A percentile compares a stretch with the other conserved stretches of the same genome.
Evolutionary conservation across 441 rosid genomes (phyloP).

Genomic region (Viola pubescens): DNA sequence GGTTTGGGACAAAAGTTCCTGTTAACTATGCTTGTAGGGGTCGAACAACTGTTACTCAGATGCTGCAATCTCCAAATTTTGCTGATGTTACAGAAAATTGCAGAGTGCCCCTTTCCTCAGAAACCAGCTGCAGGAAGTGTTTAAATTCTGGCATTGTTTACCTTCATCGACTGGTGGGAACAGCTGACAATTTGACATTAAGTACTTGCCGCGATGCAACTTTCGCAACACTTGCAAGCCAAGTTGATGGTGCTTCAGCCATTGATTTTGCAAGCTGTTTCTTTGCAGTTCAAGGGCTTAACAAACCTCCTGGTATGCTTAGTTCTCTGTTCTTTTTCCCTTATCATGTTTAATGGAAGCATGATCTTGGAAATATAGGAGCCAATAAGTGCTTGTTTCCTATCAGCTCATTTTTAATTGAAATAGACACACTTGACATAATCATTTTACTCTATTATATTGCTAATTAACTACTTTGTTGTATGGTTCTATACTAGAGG

Average conservation of each 20-base stretch:
- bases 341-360: background rate
- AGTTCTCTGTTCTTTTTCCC: slow-evolving; percentile 4
- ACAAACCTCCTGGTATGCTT: slow-evolving; percentile 38
- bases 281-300: slow-evolving; percentile 67
- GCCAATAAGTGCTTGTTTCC: background rate
- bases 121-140: slow-evolving; percentile 56
- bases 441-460: slow-evolving; percentile 3
- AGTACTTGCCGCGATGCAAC: slow-evolving; percentile 91
- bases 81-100: slow-evolving; percentile 55
- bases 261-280: slow-evolving; percentile 69
- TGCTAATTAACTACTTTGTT: slow-evolving; percentile 11
- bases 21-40: slow-evolving; percentile 66
- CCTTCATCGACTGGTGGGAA: slow-evolving; percentile 56
- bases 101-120: slow-evolving; percentile 41
- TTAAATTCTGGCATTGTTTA: slow-evolving; percentile 67
- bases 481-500: slow-evolving; percentile 23
- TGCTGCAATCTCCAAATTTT: slow-evolving; percentile 67
- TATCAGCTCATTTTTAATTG: background rate
- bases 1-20: slow-evolving; percentile 77
- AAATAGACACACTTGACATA: background rate
- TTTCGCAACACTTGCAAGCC: slow-evolving; percentile 69
- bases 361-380: too few relatives aligned
- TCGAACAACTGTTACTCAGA: slow-evolving; percentile 58
- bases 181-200: slow-evolving; percentile 51
- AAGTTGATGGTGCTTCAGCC: slow-evolving; percentile 50